Evolutionary conservation across 1,284 basidiomycete genomes (phyloP), one percentile per base, ranked within the genome.

Genomic region (Omphalotus olearius): DNA sequence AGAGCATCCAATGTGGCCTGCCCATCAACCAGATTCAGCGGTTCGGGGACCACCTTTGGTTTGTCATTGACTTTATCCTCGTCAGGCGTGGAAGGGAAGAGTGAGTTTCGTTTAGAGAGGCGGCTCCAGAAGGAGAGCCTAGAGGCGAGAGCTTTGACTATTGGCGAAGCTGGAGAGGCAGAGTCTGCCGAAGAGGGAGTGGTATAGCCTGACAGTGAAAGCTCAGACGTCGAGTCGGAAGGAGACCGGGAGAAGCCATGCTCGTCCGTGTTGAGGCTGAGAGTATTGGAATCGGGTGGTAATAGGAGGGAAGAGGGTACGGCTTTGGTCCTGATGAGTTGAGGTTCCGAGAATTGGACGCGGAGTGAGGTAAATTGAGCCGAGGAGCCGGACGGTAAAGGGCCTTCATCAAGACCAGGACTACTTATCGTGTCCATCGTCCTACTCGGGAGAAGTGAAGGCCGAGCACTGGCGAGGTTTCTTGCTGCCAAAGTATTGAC

Each of bases 71-170:
- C n/a, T 6, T 10, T 30, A 10, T 51, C 53, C 11, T 25, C 40
- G 26, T 56, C 55, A 13, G 54, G 49, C 26, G 54, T 51, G 7
- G 45, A 20, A 13, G 57, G 56, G 47, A 50, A 56, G 59, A 59
- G 65, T 66, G 53, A 52, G 36, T 60, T 69, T 51, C 74, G 70
- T 58, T 71, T 76, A 10, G 80, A 73, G 11, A 79, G 61, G 43
- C 73, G 69, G 48, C 70, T 79, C 88, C 88, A 90, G 61, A 90
- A 90, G 1, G 87, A 87, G 35, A 89, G 70, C 42, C 82, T 77
- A 13, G 74, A 70, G 5, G 84, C 78, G 11, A 90, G 65, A 1
- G 78, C 75, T 61, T 83, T 85, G 39, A 79, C 76, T 5, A 88
- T 70, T 11, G 77, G 76, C 2, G 78, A 72, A 4, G 70, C 70